These are phyloP conservation scores for Axilococcus clingmanii DNA, from an alignment of 139 green algal species.

Conservation along the genomic window DNA sequence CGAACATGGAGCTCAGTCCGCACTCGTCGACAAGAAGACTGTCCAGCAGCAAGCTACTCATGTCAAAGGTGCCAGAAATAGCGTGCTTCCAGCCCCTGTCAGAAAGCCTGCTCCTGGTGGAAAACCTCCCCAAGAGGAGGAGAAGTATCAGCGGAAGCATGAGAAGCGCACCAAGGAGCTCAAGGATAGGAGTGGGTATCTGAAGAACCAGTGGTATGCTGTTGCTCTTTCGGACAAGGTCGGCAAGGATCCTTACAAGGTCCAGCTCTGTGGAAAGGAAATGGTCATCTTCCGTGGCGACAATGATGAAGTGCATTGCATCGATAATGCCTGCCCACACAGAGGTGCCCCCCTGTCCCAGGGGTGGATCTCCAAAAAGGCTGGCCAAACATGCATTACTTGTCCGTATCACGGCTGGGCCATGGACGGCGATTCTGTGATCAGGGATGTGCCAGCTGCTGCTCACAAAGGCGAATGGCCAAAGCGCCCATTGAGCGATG, in stretches of 20 bases:
- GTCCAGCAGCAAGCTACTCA: background rate
- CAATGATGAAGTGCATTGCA: slow-evolving; percentile 27
- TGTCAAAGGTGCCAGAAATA: background rate
- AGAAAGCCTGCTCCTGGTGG: background rate
- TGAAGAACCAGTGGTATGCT: slow-evolving; percentile 70
- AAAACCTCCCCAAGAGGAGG: background rate
- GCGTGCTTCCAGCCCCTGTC: no score
- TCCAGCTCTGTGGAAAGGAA: slow-evolving; percentile 60
- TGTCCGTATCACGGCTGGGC: slow-evolving; percentile 66
- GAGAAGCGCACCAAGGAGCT: slow-evolving; percentile 49
- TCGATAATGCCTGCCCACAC: slow-evolving; percentile 74
- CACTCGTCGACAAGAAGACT: background rate
- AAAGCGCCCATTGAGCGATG: slow-evolving; percentile 38
- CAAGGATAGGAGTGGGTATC: slow-evolving; percentile 35
- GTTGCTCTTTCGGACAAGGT: slow-evolving; percentile 51
- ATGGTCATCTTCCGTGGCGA: slow-evolving; percentile 60
- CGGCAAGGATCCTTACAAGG: slow-evolving; percentile 37
- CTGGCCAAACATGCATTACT: slow-evolving; percentile 50
- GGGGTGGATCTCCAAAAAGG: slow-evolving; percentile 33
- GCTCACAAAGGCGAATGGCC: slow-evolving; percentile 40
- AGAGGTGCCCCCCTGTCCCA: slow-evolving; percentile 43
- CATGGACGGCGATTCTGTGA: slow-evolving; percentile 46
- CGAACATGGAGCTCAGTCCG: background rate
- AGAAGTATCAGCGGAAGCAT: background rate
- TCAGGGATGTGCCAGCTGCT: slow-evolving; percentile 39